Evolutionary conservation across 495 filamentous ascomycete species (phyloP).

Genomic region (Aspergillus mulundensis): DNA sequence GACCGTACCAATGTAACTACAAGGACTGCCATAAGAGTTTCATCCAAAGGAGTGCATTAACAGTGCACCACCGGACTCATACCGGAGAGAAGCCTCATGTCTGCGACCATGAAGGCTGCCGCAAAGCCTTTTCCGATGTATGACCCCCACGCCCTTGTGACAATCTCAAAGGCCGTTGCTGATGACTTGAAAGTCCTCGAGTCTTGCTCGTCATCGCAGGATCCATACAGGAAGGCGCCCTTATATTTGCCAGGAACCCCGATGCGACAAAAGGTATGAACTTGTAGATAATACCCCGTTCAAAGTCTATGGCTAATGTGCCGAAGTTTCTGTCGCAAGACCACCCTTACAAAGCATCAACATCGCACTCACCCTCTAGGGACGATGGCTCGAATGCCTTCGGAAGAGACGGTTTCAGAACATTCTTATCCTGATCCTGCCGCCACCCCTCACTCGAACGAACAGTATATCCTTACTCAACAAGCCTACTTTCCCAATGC

Average conservation of each 20-base stretch:
- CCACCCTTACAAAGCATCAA: slow-evolving; percentile 82
- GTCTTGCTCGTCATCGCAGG: slow-evolving; percentile 77
- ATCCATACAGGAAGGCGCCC: slow-evolving; percentile 84
- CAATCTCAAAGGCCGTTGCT: slow-evolving; percentile 1
- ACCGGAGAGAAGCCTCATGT: slow-evolving; percentile 88
- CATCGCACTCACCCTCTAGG: slow-evolving; percentile 64
- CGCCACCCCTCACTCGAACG: slow-evolving; percentile 25
- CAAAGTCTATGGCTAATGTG: slow-evolving; percentile 10
- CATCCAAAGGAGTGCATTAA: slow-evolving; percentile 84
- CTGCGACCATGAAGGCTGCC: slow-evolving; percentile 74
- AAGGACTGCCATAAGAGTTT: slow-evolving; percentile 80
- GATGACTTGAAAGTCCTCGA: slow-evolving; percentile 62
- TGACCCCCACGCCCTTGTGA: slow-evolving; percentile 25
- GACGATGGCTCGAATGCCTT: slow-evolving; percentile 40
- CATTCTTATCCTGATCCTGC: slow-evolving; percentile 22
- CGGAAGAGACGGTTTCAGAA: slow-evolving; percentile 41
- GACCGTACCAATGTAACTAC: slow-evolving; percentile 70
- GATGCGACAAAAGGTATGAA: slow-evolving; percentile 75
- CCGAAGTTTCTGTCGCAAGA: slow-evolving; percentile 79
- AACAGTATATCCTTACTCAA: slow-evolving; percentile 39
- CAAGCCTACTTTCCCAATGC: slow-evolving; percentile 38
- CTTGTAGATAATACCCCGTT: background rate
- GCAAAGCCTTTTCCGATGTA: slow-evolving; percentile 85
- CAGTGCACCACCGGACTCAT: slow-evolving; percentile 81
- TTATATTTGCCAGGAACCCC: slow-evolving; percentile 73